phyloP scores from a whole-genome alignment of 257 asterid genomes.

The Solanum rostratum region DNA sequence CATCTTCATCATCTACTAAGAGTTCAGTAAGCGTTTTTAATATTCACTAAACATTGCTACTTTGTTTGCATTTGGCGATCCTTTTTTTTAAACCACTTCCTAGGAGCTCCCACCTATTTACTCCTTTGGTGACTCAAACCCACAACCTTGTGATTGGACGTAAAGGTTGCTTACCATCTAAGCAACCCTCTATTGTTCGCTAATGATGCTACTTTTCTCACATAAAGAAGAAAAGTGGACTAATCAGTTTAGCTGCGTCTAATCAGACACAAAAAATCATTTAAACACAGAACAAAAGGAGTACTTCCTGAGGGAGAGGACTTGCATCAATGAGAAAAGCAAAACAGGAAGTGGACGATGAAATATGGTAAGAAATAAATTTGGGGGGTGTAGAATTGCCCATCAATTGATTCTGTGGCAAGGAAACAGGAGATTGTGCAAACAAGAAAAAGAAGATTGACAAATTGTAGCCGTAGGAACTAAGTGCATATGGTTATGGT shows the following conservation, averaged over 20 bases:
- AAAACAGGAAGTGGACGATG: background rate
- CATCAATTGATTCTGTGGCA: background rate
- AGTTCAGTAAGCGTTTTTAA: background rate
- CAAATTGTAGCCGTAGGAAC: background rate
- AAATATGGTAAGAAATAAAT: background rate
- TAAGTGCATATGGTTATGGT: background rate
- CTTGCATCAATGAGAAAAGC: background rate
- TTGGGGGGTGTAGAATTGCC: background rate
- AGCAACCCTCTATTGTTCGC: background rate
- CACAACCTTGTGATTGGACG: background rate
- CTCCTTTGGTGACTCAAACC: background rate
- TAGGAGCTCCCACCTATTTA: background rate
- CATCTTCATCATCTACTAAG: background rate
- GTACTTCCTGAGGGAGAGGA: background rate
- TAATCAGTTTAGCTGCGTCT: background rate
- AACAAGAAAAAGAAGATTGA: background rate
- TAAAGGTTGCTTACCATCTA: background rate
- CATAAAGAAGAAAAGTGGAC: background rate
- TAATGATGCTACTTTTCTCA: background rate
- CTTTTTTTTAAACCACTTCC: background rate
- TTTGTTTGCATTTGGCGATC: background rate
- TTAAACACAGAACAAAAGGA: background rate
- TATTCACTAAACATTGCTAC: background rate
- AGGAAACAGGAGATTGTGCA: background rate
- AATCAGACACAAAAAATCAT: background rate